Base-by-base conservation (phyloP, 129 eudicot genomes). In the Dittrichia graveolens region DNA sequence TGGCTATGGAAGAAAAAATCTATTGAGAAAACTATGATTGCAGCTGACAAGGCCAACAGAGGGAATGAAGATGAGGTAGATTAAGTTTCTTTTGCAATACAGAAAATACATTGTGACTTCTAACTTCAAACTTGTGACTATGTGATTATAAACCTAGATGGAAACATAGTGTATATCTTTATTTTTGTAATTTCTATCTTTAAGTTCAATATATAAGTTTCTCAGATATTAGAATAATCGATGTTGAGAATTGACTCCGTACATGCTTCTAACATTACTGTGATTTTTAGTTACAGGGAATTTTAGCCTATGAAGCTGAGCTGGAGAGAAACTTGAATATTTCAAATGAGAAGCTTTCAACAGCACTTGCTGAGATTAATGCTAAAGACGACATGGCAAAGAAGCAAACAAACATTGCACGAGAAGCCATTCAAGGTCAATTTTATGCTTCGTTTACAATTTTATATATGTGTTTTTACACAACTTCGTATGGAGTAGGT, bases 371-470 rank as follows among this genome's bases (percentile, higher is more conserved):
- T 16, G 97, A 94, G 59, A 81, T 87, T 64, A 83, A 76, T 43
- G 80, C 85, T 61, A 94, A 86, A 79, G 98, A 93, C 74, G 86
- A 83, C 54, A 67, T 89, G 45, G 89, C 85, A 10, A 81, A 75
- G 79, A 86, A 89, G 76, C 95, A 89, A 78, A 78, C 86, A 19
- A 85, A 82, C 85, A 86, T 89, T 75, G 93, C 91, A 13, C 88
- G 90, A 67, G 98, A 94, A 83, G 98, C 98, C 48, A 85, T 88
- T 79, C 85, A 89, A 88, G 97, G 98, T 94, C 49, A 76, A 71
- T 61, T 19, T 61, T 19, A 54, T 6, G 47, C 16, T 58, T 85
- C 42, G 73, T 66, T 45, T 38, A 41, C 5, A n/a, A 13, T 4
- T 19, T 74, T 63, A 13, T 13, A 41, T 4, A 59, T 31, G 4